phyloP scores from a whole-genome alignment of 805 yeast genomes.

The Wickerhamiella slavikovae region DNA sequence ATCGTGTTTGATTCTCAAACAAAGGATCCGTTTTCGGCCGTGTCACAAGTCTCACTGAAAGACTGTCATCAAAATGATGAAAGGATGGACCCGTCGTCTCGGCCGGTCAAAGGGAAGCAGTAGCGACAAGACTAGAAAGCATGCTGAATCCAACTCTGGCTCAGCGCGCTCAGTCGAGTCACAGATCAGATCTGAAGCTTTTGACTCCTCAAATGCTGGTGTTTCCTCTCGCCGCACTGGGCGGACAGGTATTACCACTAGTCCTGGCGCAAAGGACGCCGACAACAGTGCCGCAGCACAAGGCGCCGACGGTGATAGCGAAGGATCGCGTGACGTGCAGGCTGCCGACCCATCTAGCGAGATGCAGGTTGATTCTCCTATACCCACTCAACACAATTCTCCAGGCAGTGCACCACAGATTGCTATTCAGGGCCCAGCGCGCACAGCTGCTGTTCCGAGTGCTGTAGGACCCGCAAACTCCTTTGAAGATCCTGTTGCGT shows the following conservation, averaged over 20 bases:
- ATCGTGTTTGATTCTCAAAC: no score
- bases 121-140: constrained; percentile 11
- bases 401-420: background rate
- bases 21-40: background rate
- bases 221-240: constrained; percentile 12
- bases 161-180: constrained; percentile 3
- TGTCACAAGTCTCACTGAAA: background rate
- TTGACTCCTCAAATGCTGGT: constrained; percentile 13
- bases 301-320: background rate
- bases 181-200: constrained; percentile 14
- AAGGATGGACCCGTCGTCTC: constrained; percentile 21
- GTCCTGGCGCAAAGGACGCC: background rate
- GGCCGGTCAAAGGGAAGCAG: constrained; percentile 14
- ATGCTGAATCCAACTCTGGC: constrained; percentile 3
- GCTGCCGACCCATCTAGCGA: background rate
- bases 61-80: constrained; percentile 14
- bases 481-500: background rate
- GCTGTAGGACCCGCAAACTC: background rate
- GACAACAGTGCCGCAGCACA: background rate
- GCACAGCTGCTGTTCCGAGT: background rate
- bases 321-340: background rate
- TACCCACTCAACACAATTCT: no score
- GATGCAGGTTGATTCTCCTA: no score
- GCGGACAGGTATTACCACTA: no score
- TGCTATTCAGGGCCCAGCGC: background rate